These are phyloP conservation scores for Yamadazyma triangularis DNA, from an alignment of 1,139 yeast genomes.

Conservation along the genomic window DNA sequence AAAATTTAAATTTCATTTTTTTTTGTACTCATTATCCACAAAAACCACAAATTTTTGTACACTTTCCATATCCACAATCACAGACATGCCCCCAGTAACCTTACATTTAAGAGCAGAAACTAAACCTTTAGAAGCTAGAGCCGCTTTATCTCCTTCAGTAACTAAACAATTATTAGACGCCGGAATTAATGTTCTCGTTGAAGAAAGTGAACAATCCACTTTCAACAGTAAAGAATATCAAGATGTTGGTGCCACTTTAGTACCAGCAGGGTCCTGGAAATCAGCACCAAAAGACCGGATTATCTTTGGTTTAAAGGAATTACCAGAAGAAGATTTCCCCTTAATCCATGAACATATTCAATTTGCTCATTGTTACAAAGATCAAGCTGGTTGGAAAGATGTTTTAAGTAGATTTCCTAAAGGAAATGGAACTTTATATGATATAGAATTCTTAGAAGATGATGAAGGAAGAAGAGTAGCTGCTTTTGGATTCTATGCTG, in stretches of 20 bases:
- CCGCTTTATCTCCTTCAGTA: slow-evolving; percentile 91
- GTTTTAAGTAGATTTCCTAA: slow-evolving; percentile 84
- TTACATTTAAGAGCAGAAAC: slow-evolving; percentile 92
- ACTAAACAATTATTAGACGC: slow-evolving; percentile 80
- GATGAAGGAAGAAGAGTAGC: slow-evolving; percentile 98
- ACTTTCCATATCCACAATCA: too few species aligned
- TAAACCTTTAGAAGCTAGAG: slow-evolving; percentile 95
- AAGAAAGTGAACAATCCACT: slow-evolving; percentile 79
- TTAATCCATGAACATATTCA: slow-evolving; percentile 93
- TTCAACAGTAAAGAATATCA: slow-evolving; percentile 74
- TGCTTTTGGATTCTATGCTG: slow-evolving; percentile 97
- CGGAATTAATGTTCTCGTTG: slow-evolving; percentile 86
- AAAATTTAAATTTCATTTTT: too few species aligned
- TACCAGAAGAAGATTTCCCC: slow-evolving; percentile 94
- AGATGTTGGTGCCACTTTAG: slow-evolving; percentile 78
- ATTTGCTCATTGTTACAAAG: slow-evolving; percentile 97
- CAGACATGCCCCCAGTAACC: slow-evolving; percentile 47
- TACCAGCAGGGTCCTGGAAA: slow-evolving; percentile 91
- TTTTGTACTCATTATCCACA: too few species aligned
- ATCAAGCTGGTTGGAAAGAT: slow-evolving; percentile 96
- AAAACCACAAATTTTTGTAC: too few species aligned
- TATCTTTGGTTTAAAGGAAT: slow-evolving; percentile 89
- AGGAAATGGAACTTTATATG: slow-evolving; percentile 88
- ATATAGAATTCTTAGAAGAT: slow-evolving; percentile 89
- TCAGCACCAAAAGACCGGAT: slow-evolving; percentile 85